Evolutionary conservation across 2,329 filamentous ascomycete genomes (phyloP), one percentile per base, ranked within the genome.

Genomic region (Xylaria sp.): DNA sequence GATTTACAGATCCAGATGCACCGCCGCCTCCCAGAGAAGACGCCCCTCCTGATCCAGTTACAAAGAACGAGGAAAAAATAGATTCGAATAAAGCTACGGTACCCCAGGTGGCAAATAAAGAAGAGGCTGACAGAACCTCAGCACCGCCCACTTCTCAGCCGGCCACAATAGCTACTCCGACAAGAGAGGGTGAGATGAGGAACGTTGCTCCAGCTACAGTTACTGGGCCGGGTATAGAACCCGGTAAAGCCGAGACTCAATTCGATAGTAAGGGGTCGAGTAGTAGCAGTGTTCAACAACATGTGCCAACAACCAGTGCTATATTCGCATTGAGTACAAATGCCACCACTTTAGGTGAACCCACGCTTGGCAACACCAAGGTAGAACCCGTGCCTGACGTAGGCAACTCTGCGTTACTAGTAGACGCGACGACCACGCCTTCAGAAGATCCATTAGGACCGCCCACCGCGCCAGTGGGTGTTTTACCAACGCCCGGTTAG

Each of bases 1-100:
- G 92, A 54, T 98, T 97, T 74, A 64, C 83, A 42, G 76, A 82
- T 52, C 79, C 79, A 7, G 66, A 73, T 53, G 73, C 74, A 5
- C 74, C 73, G 4, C 68, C 65, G 11, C 73, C 72, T 37, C 60
- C 67, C 4, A 74, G 73, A 67, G 65, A 69, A 49, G 70, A 71
- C 49, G 38, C 31, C 4, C 57, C 63, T 21, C n/a, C 56, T 37
- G 60, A 69, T 46, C 47, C 35, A 47, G 42, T 63, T 8, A 59
- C 21, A 47, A 33, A 58, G 8, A 42, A 58, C 11, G 17, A 55
- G 40, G 35, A 35, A 45, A 52, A 54, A 50, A 35, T 25, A 23
- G 64, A 65, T 37, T 46, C 56, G 37, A 59, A 42, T 19, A 60
- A 65, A 33, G 28, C 19, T 47, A 23, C 40, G 19, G 46, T 23